phyloP scores from a whole-genome alignment of 2,329 filamentous ascomycete genomes.

The Reticulascus tulasneorum region DNA sequence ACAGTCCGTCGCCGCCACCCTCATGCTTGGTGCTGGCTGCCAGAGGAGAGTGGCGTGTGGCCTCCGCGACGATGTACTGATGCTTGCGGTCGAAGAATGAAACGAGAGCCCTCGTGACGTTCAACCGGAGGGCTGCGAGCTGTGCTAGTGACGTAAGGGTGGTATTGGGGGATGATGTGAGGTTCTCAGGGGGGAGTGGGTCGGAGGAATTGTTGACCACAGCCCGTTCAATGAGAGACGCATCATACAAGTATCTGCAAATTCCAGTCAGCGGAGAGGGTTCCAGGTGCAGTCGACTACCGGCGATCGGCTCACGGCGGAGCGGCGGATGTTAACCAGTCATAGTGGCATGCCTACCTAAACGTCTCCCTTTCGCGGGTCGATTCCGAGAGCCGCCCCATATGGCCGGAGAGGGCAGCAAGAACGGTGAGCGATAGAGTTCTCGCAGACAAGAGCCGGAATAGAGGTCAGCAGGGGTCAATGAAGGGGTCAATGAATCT shows the following conservation, averaged over 20 bases:
- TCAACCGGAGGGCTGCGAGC: slow-evolving; percentile 38
- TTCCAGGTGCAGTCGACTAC: no score
- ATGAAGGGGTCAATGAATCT: no score
- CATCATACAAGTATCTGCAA: slow-evolving; percentile 12
- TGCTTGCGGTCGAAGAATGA: slow-evolving; percentile 45
- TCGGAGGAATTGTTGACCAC: slow-evolving; percentile 17
- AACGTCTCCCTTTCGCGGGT: slow-evolving; percentile 26
- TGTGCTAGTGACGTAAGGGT: slow-evolving; percentile 47
- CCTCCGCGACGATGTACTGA: slow-evolving; percentile 49
- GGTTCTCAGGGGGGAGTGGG: slow-evolving; percentile 16
- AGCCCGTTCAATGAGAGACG: slow-evolving; percentile 3
- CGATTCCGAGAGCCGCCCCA: slow-evolving; percentile 18
- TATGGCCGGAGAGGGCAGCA: no score
- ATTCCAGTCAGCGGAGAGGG: no score
- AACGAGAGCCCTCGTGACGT: slow-evolving; percentile 36
- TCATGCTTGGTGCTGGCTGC: slow-evolving; percentile 15
- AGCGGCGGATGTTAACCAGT: no score
- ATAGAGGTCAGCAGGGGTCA: no score
- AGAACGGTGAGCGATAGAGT: no score
- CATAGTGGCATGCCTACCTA: slow-evolving; percentile 9
- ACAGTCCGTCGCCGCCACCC: no score
- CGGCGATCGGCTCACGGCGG: no score
- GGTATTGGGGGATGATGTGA: slow-evolving; percentile 26
- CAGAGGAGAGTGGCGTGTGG: slow-evolving; percentile 36
- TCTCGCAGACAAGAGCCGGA: no score